A percentile compares a stretch with the other conserved stretches of the same genome.
phyloP scores from a whole-genome alignment of 768 basidiomycete genomes.

The Boletus speciosus region DNA sequence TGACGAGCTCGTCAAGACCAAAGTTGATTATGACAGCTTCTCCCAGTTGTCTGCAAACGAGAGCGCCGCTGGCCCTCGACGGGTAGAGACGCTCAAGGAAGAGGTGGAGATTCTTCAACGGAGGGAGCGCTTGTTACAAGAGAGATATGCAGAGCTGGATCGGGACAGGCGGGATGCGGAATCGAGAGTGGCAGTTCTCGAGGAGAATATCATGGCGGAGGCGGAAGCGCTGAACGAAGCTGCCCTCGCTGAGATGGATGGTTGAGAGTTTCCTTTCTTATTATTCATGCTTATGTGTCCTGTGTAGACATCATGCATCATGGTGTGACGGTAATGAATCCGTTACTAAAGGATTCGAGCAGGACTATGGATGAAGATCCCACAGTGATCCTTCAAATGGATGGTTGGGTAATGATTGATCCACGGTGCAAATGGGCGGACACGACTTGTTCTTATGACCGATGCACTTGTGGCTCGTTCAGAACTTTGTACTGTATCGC shows the following conservation, averaged over 20 bases:
- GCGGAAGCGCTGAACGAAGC: conserved; percentile 80
- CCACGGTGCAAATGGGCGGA: background rate
- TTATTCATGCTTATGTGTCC: conserved; percentile 10
- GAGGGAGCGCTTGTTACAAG: conserved; percentile 76
- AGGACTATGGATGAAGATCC: background rate
- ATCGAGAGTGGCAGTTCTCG: conserved; percentile 57
- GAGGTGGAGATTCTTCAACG: conserved; percentile 81
- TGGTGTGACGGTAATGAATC: background rate
- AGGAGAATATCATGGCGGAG: conserved; percentile 85
- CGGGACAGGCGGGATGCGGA: conserved; percentile 61
- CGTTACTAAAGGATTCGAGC: background rate
- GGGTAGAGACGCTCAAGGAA: conserved; percentile 76
- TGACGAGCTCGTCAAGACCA: conserved; percentile 61
- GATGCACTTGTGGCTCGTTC: too few relatives aligned
- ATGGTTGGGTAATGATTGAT: background rate
- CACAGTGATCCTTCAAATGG: background rate
- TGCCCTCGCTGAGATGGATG: conserved; percentile 63
- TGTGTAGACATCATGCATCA: background rate
- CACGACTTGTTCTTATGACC: too few relatives aligned
- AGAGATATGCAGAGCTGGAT: conserved; percentile 79
- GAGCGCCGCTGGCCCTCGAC: conserved; percentile 67
- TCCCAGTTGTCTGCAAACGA: conserved; percentile 69
- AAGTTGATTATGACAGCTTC: conserved; percentile 80
- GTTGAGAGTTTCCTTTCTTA: conserved; percentile 4
- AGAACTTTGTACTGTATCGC: too few relatives aligned